A percentile compares a stretch with the other conserved stretches of the same genome.
Conservation (phyloP, 139 green algal genomes). For the Tetraselmis striata region DNA sequence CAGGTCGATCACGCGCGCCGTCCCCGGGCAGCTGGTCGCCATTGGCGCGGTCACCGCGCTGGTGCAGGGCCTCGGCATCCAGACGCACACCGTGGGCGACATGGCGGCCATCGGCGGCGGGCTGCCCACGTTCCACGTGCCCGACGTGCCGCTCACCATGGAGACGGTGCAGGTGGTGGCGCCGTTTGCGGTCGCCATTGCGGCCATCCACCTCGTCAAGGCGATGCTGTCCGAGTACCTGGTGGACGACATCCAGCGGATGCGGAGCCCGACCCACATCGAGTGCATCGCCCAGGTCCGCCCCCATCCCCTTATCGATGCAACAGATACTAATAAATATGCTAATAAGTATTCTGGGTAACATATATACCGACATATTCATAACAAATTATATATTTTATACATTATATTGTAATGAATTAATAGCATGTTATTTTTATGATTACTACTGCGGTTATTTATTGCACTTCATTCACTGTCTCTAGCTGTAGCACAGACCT, state of each 20-base stretch:
- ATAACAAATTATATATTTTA: too few species aligned
- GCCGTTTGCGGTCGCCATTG: conserved; percentile 12
- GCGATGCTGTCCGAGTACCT: conserved; percentile 22
- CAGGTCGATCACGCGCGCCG: conserved; percentile 9
- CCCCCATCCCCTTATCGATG: too few species aligned
- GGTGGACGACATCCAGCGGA: conserved; percentile 22
- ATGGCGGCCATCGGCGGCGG: conserved; percentile 1
- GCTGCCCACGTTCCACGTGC: conserved; percentile 13
- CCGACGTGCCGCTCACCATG: conserved; percentile 18
- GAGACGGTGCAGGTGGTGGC: conserved; percentile 14
- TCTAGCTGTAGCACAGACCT: too few species aligned
- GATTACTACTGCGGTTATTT: too few species aligned
- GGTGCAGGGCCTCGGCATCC: neutral
- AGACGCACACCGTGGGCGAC: conserved; percentile 12
- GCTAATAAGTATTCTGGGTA: too few species aligned
- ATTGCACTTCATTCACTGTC: too few species aligned
- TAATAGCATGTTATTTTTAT: too few species aligned
- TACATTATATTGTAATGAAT: too few species aligned
- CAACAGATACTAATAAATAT: too few species aligned
- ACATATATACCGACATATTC: too few species aligned
- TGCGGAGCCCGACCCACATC: too few species aligned
- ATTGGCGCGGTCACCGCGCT: conserved; percentile 13
- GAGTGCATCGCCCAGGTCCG: too few species aligned
- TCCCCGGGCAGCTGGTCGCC: conserved; percentile 17
- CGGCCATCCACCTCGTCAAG: conserved; percentile 25